phyloP scores from a whole-genome alignment of 805 yeast genomes.

The Candida awuae region DNA sequence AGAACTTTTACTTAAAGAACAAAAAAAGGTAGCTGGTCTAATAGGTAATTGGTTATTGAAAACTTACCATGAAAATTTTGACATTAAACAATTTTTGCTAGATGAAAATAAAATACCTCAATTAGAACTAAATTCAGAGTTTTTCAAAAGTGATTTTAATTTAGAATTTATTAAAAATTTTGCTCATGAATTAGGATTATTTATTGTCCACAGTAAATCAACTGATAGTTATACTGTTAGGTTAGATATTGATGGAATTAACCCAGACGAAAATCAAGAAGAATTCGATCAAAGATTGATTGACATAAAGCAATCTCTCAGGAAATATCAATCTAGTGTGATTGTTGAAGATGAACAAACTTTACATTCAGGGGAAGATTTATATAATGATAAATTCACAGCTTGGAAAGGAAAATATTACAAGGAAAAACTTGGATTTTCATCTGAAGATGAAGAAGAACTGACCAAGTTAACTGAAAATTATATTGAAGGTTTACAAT shows the following conservation, averaged over 20 bases:
- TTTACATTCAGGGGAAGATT: slow-evolving; percentile 44
- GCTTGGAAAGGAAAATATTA: slow-evolving; percentile 85
- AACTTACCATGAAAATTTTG: slow-evolving; percentile 28
- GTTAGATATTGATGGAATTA: slow-evolving; percentile 67
- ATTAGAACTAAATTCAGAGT: slow-evolving; percentile 39
- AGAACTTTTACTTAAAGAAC: slow-evolving; percentile 57
- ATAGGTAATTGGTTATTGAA: slow-evolving; percentile 42
- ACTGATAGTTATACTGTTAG: slow-evolving; percentile 49
- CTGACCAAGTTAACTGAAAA: slow-evolving; percentile 62
- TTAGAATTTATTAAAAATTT: slow-evolving; percentile 55
- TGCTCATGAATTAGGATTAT: slow-evolving; percentile 58
- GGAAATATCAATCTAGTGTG: slow-evolving; percentile 58
- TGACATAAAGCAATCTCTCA: slow-evolving; percentile 46
- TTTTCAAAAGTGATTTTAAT: slow-evolving; percentile 37
- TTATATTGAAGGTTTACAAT: slow-evolving; percentile 90
- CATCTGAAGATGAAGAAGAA: slow-evolving; percentile 50
- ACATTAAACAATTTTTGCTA: slow-evolving; percentile 24
- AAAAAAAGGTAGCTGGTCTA: slow-evolving; percentile 61
- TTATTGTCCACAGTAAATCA: slow-evolving; percentile 56
- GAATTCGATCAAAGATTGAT: slow-evolving; percentile 48
- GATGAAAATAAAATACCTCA: slow-evolving; percentile 38
- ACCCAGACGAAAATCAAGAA: slow-evolving; percentile 58
- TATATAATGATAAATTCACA: slow-evolving; percentile 67
- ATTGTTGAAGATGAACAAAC: slow-evolving; percentile 52
- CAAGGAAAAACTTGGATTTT: slow-evolving; percentile 66